Evolutionary conservation across 75 land plant genomes (phyloP).

Genomic region (Cupressus sempervirens): DNA sequence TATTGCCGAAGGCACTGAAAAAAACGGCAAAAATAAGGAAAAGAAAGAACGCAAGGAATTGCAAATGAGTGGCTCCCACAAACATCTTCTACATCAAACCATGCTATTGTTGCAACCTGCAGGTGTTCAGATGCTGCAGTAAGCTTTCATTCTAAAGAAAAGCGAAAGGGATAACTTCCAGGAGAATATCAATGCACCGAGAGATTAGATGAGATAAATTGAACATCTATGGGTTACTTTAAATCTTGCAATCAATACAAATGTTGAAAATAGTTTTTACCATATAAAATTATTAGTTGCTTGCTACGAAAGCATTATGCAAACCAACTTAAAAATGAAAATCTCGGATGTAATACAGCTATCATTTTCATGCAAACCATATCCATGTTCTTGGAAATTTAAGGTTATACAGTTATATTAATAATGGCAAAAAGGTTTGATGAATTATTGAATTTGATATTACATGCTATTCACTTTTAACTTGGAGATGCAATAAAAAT

Average conservation of each 20-base stretch:
- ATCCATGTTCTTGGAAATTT: not conserved
- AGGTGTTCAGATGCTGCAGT: not conserved
- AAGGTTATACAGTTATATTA: not conserved
- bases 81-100: conserved; percentile 81
- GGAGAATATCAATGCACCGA: not conserved
- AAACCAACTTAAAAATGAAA: not conserved
- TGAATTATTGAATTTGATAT: not conserved
- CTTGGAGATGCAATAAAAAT: not conserved
- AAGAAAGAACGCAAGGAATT: conserved; percentile 84
- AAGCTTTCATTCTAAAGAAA: not conserved
- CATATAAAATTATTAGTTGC: not conserved
- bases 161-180: not conserved
- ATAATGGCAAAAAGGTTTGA: not conserved
- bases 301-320: not conserved
- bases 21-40: conserved; percentile 88
- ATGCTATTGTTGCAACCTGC: conserved; percentile 95
- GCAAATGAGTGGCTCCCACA: conserved; percentile 96
- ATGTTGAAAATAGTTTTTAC: too few relatives aligned
- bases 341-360: not conserved
- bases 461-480: not conserved
- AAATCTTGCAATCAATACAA: not conserved
- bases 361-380: not conserved
- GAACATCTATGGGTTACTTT: not conserved
- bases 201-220: not conserved
- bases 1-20: conserved; percentile 97